These are phyloP conservation scores for Mortierella sp. DNA, from an alignment of 371 early-diverging fungal species.

Conservation along the genomic window DNA sequence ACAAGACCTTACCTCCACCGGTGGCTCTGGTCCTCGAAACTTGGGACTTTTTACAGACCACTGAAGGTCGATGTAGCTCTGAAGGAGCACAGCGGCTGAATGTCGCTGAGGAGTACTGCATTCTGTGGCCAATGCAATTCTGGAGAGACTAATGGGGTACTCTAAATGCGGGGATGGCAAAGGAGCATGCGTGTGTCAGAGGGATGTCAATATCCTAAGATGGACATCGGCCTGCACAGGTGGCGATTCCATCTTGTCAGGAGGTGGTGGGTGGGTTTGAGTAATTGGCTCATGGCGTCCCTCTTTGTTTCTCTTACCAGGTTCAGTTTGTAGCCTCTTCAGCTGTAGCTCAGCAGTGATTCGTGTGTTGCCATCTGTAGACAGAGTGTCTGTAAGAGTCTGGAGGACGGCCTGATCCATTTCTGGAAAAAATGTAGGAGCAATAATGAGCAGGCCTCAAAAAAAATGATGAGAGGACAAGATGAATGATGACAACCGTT, in stretches of 20 bases:
- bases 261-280: too few relatives aligned
- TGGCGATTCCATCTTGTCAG: too few relatives aligned
- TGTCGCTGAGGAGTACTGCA: constrained; percentile 71
- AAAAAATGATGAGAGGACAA: too few relatives aligned
- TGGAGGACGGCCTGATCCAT: constrained; percentile 77
- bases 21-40: constrained; percentile 66
- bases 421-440: too few relatives aligned
- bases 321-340: constrained; percentile 64
- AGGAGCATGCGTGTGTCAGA: too few relatives aligned
- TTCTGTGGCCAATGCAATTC: constrained; percentile 66
- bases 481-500: too few relatives aligned
- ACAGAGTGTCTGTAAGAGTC: constrained; percentile 67
- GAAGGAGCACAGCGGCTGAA: constrained; percentile 77
- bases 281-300: too few relatives aligned
- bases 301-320: constrained; percentile 50
- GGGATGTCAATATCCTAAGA: too few relatives aligned
- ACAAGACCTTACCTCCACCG: constrained; percentile 59
- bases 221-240: too few relatives aligned
- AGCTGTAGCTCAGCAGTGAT: constrained; percentile 71
- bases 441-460: too few relatives aligned
- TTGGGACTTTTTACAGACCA: constrained; percentile 72
- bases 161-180: constrained; percentile 33
- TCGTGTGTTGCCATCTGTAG: constrained; percentile 68
- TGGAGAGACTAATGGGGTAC: constrained; percentile 70
- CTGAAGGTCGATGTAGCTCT: constrained; percentile 73